These are phyloP conservation scores for Teratosphaeriaceae sp. DNA, from an alignment of 2,329 filamentous ascomycete species.

Conservation along the genomic window DNA sequence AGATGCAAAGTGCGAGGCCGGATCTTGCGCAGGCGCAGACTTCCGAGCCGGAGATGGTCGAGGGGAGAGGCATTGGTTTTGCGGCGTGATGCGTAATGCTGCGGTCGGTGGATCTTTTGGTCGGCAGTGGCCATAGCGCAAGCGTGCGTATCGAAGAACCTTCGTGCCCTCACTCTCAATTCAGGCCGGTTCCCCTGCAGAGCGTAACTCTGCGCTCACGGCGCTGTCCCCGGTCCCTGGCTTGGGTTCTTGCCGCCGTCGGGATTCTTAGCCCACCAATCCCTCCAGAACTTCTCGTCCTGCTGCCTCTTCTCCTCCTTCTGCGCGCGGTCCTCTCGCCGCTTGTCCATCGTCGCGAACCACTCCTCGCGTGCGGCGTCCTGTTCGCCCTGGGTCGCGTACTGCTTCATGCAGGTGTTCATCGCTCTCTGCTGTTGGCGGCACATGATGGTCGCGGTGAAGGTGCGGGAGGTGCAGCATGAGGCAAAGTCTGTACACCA, in stretches of 20 bases:
- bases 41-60: conserved; percentile 23
- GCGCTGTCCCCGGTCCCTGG: neutral
- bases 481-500: conserved; percentile 70
- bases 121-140: too few species aligned
- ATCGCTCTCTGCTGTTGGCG: conserved; percentile 71
- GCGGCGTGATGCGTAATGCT: neutral
- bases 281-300: conserved; percentile 41
- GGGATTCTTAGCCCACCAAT: conserved; percentile 43
- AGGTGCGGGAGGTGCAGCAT: conserved; percentile 78
- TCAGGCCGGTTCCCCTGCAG: neutral
- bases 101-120: too few species aligned
- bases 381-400: conserved; percentile 77
- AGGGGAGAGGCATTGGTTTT: conserved; percentile 8
- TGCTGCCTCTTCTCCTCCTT: conserved; percentile 38
- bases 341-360: conserved; percentile 71
- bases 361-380: conserved; percentile 89
- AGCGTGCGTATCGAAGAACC: too few species aligned
- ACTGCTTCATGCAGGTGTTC: conserved; percentile 87
- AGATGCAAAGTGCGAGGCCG: conserved; percentile 17
- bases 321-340: conserved; percentile 60
- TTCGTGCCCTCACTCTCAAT: neutral
- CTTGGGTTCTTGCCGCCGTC: conserved; percentile 20
- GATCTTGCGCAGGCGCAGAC: conserved; percentile 14
- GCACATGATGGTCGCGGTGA: conserved; percentile 84
- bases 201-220: conserved; percentile 1